Evolutionary conservation across 2,329 filamentous ascomycete species (phyloP).

Genomic region (Aspergillus terreus): DNA sequence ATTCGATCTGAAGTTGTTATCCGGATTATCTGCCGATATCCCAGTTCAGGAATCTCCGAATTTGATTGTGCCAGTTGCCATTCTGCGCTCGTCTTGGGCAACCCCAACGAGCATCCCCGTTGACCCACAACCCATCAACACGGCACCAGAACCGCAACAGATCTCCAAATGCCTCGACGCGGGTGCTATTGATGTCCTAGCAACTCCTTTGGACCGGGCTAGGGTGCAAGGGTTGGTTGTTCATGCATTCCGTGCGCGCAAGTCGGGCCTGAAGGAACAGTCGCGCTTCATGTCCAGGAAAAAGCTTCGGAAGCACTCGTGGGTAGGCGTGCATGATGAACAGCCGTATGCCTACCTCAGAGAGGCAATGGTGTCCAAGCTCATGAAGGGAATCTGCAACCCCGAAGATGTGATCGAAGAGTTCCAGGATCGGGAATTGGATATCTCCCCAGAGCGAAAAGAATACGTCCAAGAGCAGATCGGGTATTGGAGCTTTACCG

Average conservation of each 20-base stretch:
- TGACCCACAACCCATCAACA: conserved; percentile 22
- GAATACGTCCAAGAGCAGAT: conserved; percentile 65
- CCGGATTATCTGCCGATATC: conserved; percentile 47
- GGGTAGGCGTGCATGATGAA: conserved; percentile 82
- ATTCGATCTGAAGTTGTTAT: conserved; percentile 48
- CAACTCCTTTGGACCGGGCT: conserved; percentile 71
- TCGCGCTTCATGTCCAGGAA: conserved; percentile 68
- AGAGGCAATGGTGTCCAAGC: conserved; percentile 84
- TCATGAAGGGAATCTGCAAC: conserved; percentile 87
- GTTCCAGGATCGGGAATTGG: conserved; percentile 61
- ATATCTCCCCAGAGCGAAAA: conserved; percentile 63
- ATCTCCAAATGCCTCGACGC: conserved; percentile 75
- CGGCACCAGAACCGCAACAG: conserved; percentile 47
- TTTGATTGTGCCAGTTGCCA: conserved; percentile 48
- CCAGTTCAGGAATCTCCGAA: conserved; percentile 48
- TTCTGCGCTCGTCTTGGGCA: conserved; percentile 33
- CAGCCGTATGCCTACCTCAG: conserved; percentile 85
- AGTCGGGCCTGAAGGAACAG: conserved; percentile 70
- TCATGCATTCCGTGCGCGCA: conserved; percentile 78
- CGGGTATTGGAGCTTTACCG: conserved; percentile 81
- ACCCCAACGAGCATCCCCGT: conserved; percentile 12
- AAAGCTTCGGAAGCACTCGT: conserved; percentile 77
- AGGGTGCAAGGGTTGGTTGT: conserved; percentile 73
- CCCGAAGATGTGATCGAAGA: conserved; percentile 60
- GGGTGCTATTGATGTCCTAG: conserved; percentile 81